Conservation (phyloP, 108 stramenopile species). For the Asterionellopsis glacialis region DNA sequence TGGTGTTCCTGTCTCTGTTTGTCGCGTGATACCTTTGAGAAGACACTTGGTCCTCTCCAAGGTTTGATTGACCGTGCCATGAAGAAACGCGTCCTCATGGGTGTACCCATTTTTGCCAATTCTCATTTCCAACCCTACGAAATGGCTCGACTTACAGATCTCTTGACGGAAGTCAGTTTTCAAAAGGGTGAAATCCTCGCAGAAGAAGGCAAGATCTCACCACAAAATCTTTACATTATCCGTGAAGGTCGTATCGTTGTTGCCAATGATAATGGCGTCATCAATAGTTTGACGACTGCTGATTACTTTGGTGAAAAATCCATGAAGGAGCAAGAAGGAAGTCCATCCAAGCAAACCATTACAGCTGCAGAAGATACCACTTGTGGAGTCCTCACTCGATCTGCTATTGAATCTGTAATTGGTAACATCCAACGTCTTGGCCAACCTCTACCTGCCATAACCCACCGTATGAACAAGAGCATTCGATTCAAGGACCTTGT, state of each 20-base stretch:
- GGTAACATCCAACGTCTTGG: constrained; percentile 39
- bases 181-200: constrained; percentile 44
- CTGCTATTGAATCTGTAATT: constrained; percentile 41
- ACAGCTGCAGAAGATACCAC: constrained; percentile 40
- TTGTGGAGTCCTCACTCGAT: constrained; percentile 44
- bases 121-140: constrained; percentile 47
- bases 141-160: constrained; percentile 40
- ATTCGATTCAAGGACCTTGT: constrained; percentile 45
- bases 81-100: constrained; percentile 49
- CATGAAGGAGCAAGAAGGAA: constrained; percentile 29
- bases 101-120: constrained; percentile 47
- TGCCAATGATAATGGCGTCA: constrained; percentile 43
- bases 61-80: constrained; percentile 52
- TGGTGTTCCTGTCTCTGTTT: constrained; percentile 39
- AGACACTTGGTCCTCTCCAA: constrained; percentile 48
- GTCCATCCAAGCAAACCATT: constrained; percentile 35
- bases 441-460: constrained; percentile 19
- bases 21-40: constrained; percentile 48
- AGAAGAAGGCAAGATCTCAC: constrained; percentile 41
- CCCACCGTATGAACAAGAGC: constrained; percentile 23
- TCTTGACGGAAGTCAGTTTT: constrained; percentile 40
- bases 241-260: constrained; percentile 39
- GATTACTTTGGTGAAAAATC: constrained; percentile 52
- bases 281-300: constrained; percentile 28
- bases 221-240: constrained; percentile 50